phyloP scores from a whole-genome alignment of 305 asterid genomes.

The Solanum hybrid region DNA sequence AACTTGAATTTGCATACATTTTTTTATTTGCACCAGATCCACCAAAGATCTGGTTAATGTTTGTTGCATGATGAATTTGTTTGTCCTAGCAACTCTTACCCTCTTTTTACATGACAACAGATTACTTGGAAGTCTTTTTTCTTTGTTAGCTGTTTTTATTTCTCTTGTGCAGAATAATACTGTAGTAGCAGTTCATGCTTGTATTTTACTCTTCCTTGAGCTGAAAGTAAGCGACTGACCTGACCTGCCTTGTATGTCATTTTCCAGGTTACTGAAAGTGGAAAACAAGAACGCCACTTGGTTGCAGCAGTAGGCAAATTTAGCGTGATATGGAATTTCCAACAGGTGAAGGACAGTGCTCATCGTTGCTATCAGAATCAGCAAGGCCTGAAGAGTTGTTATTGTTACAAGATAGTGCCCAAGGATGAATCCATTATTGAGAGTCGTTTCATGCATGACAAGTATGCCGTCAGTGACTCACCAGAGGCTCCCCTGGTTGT shows the following conservation, averaged over 20 bases:
- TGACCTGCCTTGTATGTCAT: neutral
- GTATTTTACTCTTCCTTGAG: neutral
- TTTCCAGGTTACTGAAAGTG: constrained; percentile 90
- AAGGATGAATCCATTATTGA: constrained; percentile 92
- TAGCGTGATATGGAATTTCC: constrained; percentile 89
- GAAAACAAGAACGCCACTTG: constrained; percentile 88
- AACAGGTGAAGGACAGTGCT: constrained; percentile 89
- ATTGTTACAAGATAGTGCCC: constrained; percentile 77
- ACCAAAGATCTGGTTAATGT: neutral
- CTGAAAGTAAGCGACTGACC: neutral
- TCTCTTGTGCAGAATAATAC: neutral
- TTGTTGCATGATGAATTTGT: neutral
- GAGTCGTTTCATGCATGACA: constrained; percentile 93
- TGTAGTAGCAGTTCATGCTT: neutral
- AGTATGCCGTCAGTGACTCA: constrained; percentile 50
- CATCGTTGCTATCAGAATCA: constrained; percentile 82
- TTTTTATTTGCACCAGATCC: neutral
- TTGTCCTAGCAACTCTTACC: neutral
- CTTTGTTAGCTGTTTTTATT: neutral
- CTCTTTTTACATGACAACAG: neutral
- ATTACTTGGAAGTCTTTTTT: neutral
- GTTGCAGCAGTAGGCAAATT: constrained; percentile 96
- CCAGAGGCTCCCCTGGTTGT: constrained; percentile 97
- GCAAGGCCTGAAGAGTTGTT: constrained; percentile 96
- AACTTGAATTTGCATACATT: neutral